Evolutionary conservation across 2,329 filamentous ascomycete species (phyloP), one percentile per base, ranked within the genome.

Genomic region (Chaetomium sp.): DNA sequence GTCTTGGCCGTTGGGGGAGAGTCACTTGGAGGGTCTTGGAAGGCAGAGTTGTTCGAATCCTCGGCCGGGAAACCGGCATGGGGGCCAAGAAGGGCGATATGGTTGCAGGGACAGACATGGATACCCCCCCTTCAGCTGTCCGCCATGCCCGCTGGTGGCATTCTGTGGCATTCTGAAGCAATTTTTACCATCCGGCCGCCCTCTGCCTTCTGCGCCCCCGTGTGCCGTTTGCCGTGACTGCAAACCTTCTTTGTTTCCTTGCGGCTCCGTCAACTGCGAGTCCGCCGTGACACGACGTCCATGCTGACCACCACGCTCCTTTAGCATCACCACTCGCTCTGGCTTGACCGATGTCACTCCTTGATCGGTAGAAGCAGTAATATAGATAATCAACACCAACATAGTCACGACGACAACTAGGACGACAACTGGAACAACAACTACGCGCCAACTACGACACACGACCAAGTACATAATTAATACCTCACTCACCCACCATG

Each of bases 401-500:
- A 27, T 27, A 27, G 19, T 27, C 19, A 27, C 19, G 19, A 27
- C 19, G 19, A 27, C 19, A 27, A 27, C 19, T 3, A 2, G 19
- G 19, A 27, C 19, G 19, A 27, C 19, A 27, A 27, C 19, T 3
- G 2, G 19, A 27, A 27, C 19, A 27, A 27, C 19, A 27, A 27
- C 19, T 27, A 27, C 19, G 3, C 19, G 19, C 2, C 19, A 27
- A 27, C 19, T 27, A 27, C 19, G 19, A 36, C 45, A 47, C 33
- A 35, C 45, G n/a, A 5, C 38, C 38, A 14, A n/a, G n/a, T n/a
- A n/a, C n/a, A n/a, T n/a, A 10, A 46, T 27, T 27, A 27, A 27
- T 27, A 27, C 19, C 44, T 46, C 9, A 49, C 6, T 12, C n/a
- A 14, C 8, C 19, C 11, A 52, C 50, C 38, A 64, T 64, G 62